phyloP scores from a whole-genome alignment of 441 rosid species.

The Viola pubescens region DNA sequence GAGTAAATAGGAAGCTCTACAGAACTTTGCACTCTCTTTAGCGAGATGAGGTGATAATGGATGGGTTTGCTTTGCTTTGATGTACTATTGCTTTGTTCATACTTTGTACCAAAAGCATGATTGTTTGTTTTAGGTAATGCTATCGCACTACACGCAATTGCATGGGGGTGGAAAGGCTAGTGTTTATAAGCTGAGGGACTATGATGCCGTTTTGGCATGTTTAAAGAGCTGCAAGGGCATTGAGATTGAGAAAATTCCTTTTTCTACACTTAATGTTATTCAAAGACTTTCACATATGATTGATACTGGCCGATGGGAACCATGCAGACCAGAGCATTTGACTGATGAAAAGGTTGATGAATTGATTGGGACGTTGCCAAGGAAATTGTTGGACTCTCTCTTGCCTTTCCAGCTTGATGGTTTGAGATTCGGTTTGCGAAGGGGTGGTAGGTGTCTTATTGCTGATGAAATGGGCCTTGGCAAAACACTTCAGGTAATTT shows the following conservation, averaged over 20 bases:
- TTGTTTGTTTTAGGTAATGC: conserved; percentile 37
- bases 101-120: not conserved
- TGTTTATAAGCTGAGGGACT: conserved; percentile 67
- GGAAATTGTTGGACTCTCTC: conserved; percentile 44
- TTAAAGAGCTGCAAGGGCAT: conserved; percentile 47
- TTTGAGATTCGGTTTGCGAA: conserved; percentile 59
- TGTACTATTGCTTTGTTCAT: not conserved
- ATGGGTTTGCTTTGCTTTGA: not conserved
- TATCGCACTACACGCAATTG: conserved; percentile 72
- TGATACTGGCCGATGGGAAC: conserved; percentile 57
- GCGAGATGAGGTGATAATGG: no score
- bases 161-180: conserved; percentile 70
- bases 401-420: conserved; percentile 91
- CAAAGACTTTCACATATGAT: conserved; percentile 56
- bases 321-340: conserved; percentile 73
- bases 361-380: conserved; percentile 55
- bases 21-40: no score
- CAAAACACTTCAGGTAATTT: conserved; percentile 77
- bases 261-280: conserved; percentile 61
- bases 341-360: conserved; percentile 54
- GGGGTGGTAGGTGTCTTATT: conserved; percentile 92
- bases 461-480: conserved; percentile 99
- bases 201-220: conserved; percentile 49
- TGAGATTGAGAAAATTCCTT: conserved; percentile 68
- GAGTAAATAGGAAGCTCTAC: no score